These are phyloP conservation scores for Leccinum subtestaceum DNA, from an alignment of 768 basidiomycete genomes.

Conservation along the genomic window DNA sequence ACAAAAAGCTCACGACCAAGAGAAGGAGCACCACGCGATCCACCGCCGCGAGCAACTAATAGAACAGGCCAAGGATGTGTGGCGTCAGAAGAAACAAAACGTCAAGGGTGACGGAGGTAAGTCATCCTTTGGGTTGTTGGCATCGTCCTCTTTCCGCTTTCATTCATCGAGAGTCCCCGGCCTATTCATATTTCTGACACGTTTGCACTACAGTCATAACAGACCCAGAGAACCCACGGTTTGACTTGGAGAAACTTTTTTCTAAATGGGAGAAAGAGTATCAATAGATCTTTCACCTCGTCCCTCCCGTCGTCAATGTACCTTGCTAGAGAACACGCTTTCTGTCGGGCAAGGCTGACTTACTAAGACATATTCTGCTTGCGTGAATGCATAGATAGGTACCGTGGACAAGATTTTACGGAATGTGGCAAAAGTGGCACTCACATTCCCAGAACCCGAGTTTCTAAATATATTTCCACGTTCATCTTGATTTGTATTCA, in stretches of 20 bases:
- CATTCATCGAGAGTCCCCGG: background rate
- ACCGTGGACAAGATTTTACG: background rate
- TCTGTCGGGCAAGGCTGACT: conserved; percentile 13
- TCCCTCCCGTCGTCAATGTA: conserved; percentile 23
- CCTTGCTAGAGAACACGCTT: conserved; percentile 25
- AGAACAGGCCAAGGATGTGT: conserved; percentile 85
- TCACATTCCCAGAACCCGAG: background rate
- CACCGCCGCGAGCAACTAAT: conserved; percentile 77
- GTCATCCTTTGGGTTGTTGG: conserved; percentile 26
- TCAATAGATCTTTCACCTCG: conserved; percentile 40
- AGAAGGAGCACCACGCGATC: conserved; percentile 69
- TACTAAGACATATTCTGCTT: background rate
- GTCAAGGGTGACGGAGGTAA: conserved; percentile 53
- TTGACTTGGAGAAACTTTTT: conserved; percentile 92
- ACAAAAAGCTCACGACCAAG: conserved; percentile 74
- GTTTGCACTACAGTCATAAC: conserved; percentile 64
- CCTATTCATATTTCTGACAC: conserved; percentile 10
- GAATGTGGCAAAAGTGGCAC: background rate
- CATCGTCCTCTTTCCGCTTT: background rate
- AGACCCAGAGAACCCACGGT: conserved; percentile 92
- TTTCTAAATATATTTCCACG: background rate
- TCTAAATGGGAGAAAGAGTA: conserved; percentile 70
- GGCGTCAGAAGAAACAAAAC: conserved; percentile 71
- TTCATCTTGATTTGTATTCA: background rate
- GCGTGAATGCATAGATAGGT: conserved; percentile 10